Base-by-base conservation (phyloP, 106 monocot genomes). In the Apostasia ramifera region DNA sequence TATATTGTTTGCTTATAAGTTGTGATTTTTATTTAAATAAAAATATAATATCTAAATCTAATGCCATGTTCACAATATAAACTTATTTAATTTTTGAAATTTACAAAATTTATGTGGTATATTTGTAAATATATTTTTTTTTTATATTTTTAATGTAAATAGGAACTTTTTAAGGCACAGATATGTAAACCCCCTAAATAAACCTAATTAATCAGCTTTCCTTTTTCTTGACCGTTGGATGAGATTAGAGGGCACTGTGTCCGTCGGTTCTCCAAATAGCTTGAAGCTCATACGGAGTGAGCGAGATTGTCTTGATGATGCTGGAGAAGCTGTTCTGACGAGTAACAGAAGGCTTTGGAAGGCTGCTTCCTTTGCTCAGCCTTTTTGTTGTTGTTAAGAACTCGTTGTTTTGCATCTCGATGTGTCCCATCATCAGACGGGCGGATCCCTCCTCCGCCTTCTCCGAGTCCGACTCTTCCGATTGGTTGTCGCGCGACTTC, bases 331-430 rank as follows among this genome's bases (percentile, higher is more conserved):
- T 83, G 3, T 66, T 40, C 13, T 83, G 74, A 4, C 71, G 61
- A 6, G 63, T 9, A 0, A 78, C 6, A 8, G 66, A 42, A 4
- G 47, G 55, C 44, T 71, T 83, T 5, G 73, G 66, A 45, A 74
- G 78, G 63, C 74, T 70, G 55, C 70, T 78, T 38, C 66, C 82
- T 68, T 71, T 78, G 42, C 13, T 69, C 40, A 78, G 39, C 1
- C 58, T 48, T 3, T 40, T 3, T 0, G 44, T 13, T 0, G 9
- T 51, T 26, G 26, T 26, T 26, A 26, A 26, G 26, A 26, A 26
- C 0, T 8, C 38, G 13, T 12, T 4, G 3, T 40, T 49, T 8
- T 57, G 50, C 61, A 57, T 67, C 10, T 78, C 71, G n/a, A 67
- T 1, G 6, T 47, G 7, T 5, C 4, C 42, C 52, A 68, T 57